Evolutionary conservation across 1,139 yeast species (phyloP).

Genomic region (Geotrichum restrictum): DNA sequence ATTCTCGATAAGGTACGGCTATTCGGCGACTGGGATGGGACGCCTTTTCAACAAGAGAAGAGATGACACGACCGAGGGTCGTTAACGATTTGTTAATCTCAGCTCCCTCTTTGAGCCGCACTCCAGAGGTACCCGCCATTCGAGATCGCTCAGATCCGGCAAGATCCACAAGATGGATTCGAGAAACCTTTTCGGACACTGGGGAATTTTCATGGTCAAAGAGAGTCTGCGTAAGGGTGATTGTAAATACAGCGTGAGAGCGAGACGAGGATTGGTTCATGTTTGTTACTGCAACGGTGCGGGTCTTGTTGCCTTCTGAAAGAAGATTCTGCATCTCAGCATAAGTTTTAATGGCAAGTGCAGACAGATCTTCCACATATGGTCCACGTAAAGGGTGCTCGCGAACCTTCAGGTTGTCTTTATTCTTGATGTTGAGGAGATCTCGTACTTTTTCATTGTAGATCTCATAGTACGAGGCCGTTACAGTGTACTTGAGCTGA

Average conservation of each 20-base stretch:
- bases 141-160: constrained; percentile 95
- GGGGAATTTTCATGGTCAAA: constrained; percentile 38
- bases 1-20: constrained; percentile 58
- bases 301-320: constrained; percentile 61
- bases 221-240: constrained; percentile 52
- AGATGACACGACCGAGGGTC: constrained; percentile 82
- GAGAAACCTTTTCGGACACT: constrained; percentile 24
- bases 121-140: constrained; percentile 41
- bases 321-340: constrained; percentile 61
- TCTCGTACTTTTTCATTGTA: constrained; percentile 85
- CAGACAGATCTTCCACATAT: constrained; percentile 66
- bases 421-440: constrained; percentile 43
- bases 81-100: constrained; percentile 84
- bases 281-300: constrained; percentile 86
- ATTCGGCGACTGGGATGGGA: constrained; percentile 26
- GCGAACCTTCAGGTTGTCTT: constrained; percentile 60
- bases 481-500: constrained; percentile 34
- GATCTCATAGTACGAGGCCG: constrained; percentile 76
- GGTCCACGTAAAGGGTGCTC: constrained; percentile 74
- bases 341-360: constrained; percentile 52
- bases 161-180: constrained; percentile 76
- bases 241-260: constrained; percentile 73
- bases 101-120: constrained; percentile 85
- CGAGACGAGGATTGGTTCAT: constrained; percentile 75
- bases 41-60: constrained; percentile 29